Evolutionary conservation across 1,284 basidiomycete species (phyloP).

Genomic region (Ceratobasidium sp.): DNA sequence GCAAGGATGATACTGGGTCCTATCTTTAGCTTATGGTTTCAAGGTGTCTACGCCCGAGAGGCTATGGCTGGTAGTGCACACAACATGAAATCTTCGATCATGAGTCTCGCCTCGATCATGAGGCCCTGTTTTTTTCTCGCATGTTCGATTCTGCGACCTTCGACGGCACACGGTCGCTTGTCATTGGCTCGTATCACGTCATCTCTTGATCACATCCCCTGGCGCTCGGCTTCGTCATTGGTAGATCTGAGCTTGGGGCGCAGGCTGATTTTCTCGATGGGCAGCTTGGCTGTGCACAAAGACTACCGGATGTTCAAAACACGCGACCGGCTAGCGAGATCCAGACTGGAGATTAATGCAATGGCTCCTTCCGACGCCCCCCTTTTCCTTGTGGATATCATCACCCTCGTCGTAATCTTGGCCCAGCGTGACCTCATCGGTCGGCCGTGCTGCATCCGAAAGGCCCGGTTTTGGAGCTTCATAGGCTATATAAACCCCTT

Average conservation of each 20-base stretch:
- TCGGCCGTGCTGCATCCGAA: constrained; percentile 19
- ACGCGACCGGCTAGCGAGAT: constrained; percentile 1
- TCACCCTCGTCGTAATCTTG: constrained; percentile 36
- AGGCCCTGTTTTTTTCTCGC: not conserved
- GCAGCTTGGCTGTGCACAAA: constrained; percentile 36
- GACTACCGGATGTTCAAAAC: not conserved
- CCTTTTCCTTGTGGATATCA: constrained; percentile 32
- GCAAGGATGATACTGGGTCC: not conserved
- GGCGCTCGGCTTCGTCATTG: constrained; percentile 39
- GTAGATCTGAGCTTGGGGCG: constrained; percentile 25
- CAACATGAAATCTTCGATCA: not conserved
- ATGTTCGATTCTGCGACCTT: not conserved
- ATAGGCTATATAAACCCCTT: constrained; percentile 25
- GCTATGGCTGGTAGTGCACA: not conserved
- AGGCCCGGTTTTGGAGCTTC: constrained; percentile 15
- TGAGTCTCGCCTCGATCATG: not conserved
- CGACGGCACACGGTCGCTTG: not conserved
- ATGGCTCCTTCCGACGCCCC: constrained; percentile 32
- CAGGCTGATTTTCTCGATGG: constrained; percentile 40
- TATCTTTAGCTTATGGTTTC: not conserved
- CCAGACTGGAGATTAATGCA: not conserved
- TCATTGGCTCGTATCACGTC: constrained; percentile 8
- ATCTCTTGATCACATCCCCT: constrained; percentile 31
- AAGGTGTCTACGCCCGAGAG: not conserved
- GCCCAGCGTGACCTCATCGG: constrained; percentile 34